These are phyloP conservation scores for Stemphylium vesicarium DNA, from an alignment of 2,329 filamentous ascomycete species.

Conservation along the genomic window DNA sequence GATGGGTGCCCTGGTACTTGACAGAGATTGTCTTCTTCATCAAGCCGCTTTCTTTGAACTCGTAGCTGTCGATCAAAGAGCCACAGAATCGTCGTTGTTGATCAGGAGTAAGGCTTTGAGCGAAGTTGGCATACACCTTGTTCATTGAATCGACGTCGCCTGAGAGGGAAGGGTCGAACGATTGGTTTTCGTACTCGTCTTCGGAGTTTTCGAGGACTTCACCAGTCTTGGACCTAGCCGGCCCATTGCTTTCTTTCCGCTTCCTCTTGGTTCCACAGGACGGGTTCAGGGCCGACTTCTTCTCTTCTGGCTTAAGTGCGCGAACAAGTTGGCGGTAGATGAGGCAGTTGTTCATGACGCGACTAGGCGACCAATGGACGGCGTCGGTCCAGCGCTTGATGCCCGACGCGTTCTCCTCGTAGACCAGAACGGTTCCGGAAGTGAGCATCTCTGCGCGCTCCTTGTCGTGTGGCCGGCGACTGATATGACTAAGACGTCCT, in stretches of 20 bases:
- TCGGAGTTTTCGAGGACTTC: constrained; percentile 40
- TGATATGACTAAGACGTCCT: constrained; percentile 75
- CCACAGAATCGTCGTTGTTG: constrained; percentile 72
- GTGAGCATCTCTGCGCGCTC: constrained; percentile 78
- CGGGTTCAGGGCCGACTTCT: constrained; percentile 45
- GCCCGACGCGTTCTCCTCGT: constrained; percentile 86
- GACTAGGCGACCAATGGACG: constrained; percentile 86
- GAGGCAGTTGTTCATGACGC: constrained; percentile 83
- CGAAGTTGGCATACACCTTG: constrained; percentile 47
- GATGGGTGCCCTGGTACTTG: constrained; percentile 72
- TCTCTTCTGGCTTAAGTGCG: constrained; percentile 46
- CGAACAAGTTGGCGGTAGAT: constrained; percentile 76
- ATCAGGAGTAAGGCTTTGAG: constrained; percentile 51
- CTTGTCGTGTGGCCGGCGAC: constrained; percentile 83
- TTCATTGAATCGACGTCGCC: constrained; percentile 36
- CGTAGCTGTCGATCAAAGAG: constrained; percentile 86
- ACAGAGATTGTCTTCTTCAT: constrained; percentile 95
- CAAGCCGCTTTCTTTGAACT: constrained; percentile 80
- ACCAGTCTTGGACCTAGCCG: constrained; percentile 37
- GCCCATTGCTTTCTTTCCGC: constrained; percentile 40
- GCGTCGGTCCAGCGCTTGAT: constrained; percentile 97
- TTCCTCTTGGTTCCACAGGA: constrained; percentile 48
- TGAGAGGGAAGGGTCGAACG: constrained; percentile 26
- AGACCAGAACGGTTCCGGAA: constrained; percentile 88
- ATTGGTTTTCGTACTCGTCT: constrained; percentile 43